Conservation (phyloP, 1,284 basidiomycete genomes). For the Golubevia pallescens region DNA sequence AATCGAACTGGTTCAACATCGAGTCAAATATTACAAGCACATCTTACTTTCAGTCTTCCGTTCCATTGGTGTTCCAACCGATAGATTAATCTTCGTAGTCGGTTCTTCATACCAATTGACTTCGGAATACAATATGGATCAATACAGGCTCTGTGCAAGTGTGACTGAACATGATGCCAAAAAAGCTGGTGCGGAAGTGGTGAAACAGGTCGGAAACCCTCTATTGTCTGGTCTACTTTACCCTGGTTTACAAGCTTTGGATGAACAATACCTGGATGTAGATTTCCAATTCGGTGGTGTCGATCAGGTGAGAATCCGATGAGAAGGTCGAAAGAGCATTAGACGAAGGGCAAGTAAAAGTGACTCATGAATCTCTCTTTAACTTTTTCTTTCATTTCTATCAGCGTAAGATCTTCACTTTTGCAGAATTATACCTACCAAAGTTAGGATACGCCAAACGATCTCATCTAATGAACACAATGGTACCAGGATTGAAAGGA, state of each 20-base stretch:
- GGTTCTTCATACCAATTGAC: slow-evolving; percentile 92
- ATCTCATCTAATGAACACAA: slow-evolving; percentile 96
- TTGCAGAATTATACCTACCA: slow-evolving; percentile 93
- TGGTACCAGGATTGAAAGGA: slow-evolving; percentile 93
- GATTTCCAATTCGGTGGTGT: slow-evolving; percentile 99
- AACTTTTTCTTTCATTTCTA: background rate
- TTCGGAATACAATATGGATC: slow-evolving; percentile 90
- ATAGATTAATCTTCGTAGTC: slow-evolving; percentile 75
- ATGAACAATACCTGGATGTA: slow-evolving; percentile 93
- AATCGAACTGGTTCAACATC: slow-evolving; percentile 85
- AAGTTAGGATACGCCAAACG: slow-evolving; percentile 91
- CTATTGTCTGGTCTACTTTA: slow-evolving; percentile 90
- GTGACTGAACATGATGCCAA: slow-evolving; percentile 96
- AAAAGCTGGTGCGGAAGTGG: slow-evolving; percentile 98
- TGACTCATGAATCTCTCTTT: background rate
- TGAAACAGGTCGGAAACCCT: slow-evolving; percentile 94
- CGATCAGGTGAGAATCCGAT: slow-evolving; percentile 75
- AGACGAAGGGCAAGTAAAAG: too few species aligned
- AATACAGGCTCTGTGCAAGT: slow-evolving; percentile 85
- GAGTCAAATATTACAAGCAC: slow-evolving; percentile 88
- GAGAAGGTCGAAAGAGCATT: too few species aligned
- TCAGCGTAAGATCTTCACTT: slow-evolving; percentile 97
- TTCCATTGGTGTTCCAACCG: slow-evolving; percentile 87
- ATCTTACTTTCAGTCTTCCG: slow-evolving; percentile 82
- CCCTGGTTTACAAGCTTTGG: slow-evolving; percentile 93